phyloP scores from a whole-genome alignment of 1,284 basidiomycete species.

The Fomitiporia mediterranea region DNA sequence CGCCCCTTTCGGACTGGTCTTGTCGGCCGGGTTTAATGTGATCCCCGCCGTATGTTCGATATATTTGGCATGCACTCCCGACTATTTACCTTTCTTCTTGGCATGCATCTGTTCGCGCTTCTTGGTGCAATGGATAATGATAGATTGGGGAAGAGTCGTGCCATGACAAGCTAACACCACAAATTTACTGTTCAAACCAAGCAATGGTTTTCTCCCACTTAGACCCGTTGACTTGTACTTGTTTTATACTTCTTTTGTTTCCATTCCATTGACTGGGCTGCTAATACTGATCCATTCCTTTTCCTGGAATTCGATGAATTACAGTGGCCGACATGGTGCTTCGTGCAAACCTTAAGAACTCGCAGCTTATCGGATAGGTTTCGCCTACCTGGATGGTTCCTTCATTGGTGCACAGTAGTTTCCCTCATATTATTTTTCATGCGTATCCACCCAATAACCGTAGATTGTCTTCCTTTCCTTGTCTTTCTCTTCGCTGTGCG shows the following conservation, averaged over 20 bases:
- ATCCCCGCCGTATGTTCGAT: background rate
- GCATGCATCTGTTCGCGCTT: background rate
- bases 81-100: background rate
- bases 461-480: no score
- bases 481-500: no score
- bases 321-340: conserved; percentile 22
- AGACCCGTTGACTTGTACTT: background rate
- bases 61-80: background rate
- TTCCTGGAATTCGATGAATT: background rate
- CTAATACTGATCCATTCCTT: background rate
- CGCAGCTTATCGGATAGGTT: conserved; percentile 18
- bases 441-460: no score
- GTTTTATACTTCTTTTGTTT: background rate
- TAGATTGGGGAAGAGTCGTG: background rate
- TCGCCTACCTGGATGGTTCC: no score
- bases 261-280: background rate
- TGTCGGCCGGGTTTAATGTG: no score
- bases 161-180: background rate
- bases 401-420: no score
- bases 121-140: background rate
- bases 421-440: no score
- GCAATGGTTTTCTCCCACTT: background rate
- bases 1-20: no score
- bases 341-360: conserved; percentile 21
- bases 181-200: background rate